Percentiles rank a stretch among this genome's conserved stretches.
Evolutionary conservation across 176 grass and related monocot genomes (phyloP).

Genomic region (Eremochloa ophiuroides): DNA sequence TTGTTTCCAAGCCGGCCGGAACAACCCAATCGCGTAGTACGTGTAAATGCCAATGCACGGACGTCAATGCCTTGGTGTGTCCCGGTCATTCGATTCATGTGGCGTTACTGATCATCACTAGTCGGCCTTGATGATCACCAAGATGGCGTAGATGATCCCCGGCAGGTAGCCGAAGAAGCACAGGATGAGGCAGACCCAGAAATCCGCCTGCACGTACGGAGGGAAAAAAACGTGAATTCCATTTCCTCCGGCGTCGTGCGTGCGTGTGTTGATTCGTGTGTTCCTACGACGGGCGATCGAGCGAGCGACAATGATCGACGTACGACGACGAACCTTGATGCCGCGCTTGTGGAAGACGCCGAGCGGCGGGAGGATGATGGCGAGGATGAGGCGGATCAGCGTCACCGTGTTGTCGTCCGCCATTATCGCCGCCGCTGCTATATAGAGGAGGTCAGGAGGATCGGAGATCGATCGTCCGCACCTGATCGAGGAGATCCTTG

Average conservation of each 20-base stretch:
- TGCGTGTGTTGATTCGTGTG: not conserved
- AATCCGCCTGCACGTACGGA: constrained; percentile 4
- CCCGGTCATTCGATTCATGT: no score
- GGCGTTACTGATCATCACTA: not conserved
- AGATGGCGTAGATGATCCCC: constrained; percentile 46
- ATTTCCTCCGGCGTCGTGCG: no score
- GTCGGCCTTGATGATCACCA: not conserved
- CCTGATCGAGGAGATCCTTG: no score
- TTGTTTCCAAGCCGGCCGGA: no score
- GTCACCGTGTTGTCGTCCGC: constrained; percentile 6
- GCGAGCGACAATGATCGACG: not conserved
- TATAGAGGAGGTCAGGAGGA: no score
- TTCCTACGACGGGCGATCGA: not conserved
- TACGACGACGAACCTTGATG: not conserved
- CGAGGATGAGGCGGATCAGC: constrained; percentile 26
- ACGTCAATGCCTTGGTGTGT: no score
- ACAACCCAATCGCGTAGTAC: no score
- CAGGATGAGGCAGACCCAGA: constrained; percentile 40
- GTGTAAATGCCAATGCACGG: no score
- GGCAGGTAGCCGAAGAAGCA: constrained; percentile 17
- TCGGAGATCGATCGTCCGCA: no score
- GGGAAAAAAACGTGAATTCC: no score
- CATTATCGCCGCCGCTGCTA: not conserved
- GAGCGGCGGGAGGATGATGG: constrained; percentile 49
- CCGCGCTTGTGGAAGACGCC: constrained; percentile 53